Evolutionary conservation across 2,329 filamentous ascomycete genomes (phyloP).

Genomic region (Rutstroemia sydowiana): DNA sequence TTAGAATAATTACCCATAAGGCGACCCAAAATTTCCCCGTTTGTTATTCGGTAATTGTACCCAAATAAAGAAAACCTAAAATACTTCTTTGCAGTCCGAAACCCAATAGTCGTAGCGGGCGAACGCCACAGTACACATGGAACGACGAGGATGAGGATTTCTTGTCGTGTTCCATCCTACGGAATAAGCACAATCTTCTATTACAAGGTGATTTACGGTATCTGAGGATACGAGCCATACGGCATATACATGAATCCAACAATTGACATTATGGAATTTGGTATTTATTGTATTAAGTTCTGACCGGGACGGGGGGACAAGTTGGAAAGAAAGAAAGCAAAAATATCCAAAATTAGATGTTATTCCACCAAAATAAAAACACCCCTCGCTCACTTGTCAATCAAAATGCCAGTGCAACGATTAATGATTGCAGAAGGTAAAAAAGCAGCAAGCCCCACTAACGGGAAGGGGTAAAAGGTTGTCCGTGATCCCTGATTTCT

Average conservation of each 20-base stretch:
- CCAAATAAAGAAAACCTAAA: background rate
- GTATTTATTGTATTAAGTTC: no score
- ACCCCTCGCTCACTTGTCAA: no score
- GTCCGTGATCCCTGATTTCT: background rate
- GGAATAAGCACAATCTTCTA: slow-evolving; percentile 4
- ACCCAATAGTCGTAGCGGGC: background rate
- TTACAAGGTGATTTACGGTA: background rate
- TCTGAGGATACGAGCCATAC: no score
- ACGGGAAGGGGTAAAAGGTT: background rate
- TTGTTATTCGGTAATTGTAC: background rate
- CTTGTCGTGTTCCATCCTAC: background rate
- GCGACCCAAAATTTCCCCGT: no score
- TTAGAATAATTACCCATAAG: no score
- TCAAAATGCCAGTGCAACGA: no score
- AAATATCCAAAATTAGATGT: no score
- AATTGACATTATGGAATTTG: no score
- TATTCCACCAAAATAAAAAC: no score
- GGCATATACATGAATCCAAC: background rate
- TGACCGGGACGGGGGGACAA: no score
- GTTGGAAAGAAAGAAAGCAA: no score
- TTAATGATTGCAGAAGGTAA: background rate
- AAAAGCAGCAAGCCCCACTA: background rate
- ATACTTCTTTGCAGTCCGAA: background rate
- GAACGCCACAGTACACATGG: background rate
- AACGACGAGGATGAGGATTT: background rate